Conservation (phyloP, 1,284 basidiomycete species). For the Ganoderma sp. region DNA sequence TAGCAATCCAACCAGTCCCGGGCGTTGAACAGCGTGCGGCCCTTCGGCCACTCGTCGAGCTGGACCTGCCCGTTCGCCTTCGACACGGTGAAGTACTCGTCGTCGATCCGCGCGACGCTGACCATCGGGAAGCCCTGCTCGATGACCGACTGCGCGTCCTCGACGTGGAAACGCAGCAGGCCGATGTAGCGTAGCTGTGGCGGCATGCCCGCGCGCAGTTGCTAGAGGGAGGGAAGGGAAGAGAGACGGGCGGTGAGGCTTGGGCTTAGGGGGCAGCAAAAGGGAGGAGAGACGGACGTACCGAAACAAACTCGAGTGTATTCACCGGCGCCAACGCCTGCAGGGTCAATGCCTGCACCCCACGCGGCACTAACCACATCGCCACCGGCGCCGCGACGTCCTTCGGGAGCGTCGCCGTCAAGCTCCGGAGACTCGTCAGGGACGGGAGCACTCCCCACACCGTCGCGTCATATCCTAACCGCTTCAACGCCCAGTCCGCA, state of each 20-base stretch:
- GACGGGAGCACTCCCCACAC: slow-evolving; percentile 74
- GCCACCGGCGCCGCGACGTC: slow-evolving; percentile 68
- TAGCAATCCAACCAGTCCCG: slow-evolving; percentile 67
- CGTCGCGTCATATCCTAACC: slow-evolving; percentile 68
- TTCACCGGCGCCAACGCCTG: slow-evolving; percentile 48
- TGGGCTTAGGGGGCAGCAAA: not conserved
- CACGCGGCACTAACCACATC: slow-evolving; percentile 69
- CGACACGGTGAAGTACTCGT: slow-evolving; percentile 58
- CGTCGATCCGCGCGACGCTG: slow-evolving; percentile 58
- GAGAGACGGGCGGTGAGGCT: not conserved
- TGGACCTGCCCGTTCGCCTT: slow-evolving; percentile 37
- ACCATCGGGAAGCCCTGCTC: slow-evolving; percentile 67
- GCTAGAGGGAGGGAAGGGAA: slow-evolving; percentile 43
- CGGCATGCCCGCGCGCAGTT: slow-evolving; percentile 65
- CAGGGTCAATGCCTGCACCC: slow-evolving; percentile 57
- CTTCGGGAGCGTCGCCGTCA: slow-evolving; percentile 66
- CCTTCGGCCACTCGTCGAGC: slow-evolving; percentile 57
- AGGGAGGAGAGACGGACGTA: slow-evolving; percentile 30
- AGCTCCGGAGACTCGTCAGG: slow-evolving; percentile 52
- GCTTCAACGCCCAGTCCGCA: slow-evolving; percentile 51
- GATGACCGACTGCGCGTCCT: slow-evolving; percentile 51
- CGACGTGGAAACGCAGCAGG: slow-evolving; percentile 54
- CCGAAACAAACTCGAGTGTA: slow-evolving; percentile 40
- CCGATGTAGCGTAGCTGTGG: slow-evolving; percentile 59
- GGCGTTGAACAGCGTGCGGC: slow-evolving; percentile 56